Evolutionary conservation across 306 rosid genomes (phyloP), one percentile per base, ranked within the genome.

Genomic region (Trifolium fragiferum): DNA sequence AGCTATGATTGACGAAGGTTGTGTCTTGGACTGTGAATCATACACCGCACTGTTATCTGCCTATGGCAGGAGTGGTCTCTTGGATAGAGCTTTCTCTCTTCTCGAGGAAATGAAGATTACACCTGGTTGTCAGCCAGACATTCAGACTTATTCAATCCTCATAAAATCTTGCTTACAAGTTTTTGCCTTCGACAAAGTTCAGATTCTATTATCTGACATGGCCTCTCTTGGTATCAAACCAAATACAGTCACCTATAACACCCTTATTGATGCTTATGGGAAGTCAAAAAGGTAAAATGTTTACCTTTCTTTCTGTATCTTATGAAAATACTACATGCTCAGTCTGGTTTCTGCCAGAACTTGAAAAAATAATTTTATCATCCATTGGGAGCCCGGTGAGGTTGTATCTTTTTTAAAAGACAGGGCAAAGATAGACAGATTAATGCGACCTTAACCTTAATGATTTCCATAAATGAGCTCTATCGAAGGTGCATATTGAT

Each of bases 1-100:
- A 77, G 87, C 84, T 75, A 94, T 91, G 96, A 71, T 91, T 62
- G 89, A 88, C n/a, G 98, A 90, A 83, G 98, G 92, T 54, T 91
- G 97, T 78, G 76, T 15, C 20, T 84, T 86, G 65, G 85, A 75
- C 81, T 73, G 77, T 82, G 97, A 91, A 85, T 78, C 96, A 59
- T 94, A 83, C 76, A 94, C 97, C 33, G 97, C 98, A 40, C 84
- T 94, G 80, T 75, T 94, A 62, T 90, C 98, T 74, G 94, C 98
- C 79, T 94, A 90, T 51, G 82, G 98, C 58, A 87, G 97, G 89
- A 89, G 94, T 51, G 88, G 94, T 79, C 88, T 78, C 82, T 84
- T 93, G 72, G 95, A 93, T 80, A 77, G 25, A 75, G 97, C 98
- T 63, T 90, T 91, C 82, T 82, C 86, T 43, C 88, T 91, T 71